Evolutionary conservation across 2,329 filamentous ascomycete species (phyloP).

Genomic region (Lachnellula suecica): DNA sequence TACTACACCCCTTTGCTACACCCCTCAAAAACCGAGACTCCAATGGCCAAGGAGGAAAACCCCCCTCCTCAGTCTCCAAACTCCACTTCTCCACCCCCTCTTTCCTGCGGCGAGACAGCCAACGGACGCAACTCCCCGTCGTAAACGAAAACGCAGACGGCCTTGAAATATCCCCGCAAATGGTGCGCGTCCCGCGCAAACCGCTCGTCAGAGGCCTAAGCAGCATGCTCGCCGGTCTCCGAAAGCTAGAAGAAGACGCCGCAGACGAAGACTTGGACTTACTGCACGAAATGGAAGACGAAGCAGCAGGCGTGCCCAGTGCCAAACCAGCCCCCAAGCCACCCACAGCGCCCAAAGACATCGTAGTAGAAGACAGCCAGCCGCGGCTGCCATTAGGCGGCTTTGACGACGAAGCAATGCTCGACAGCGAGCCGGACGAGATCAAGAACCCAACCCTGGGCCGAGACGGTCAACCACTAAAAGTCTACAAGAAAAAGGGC

Average conservation of each 20-base stretch:
- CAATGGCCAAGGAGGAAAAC: slow-evolving; percentile 39
- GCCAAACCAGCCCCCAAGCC: slow-evolving; percentile 15
- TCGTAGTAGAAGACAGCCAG: slow-evolving; percentile 44
- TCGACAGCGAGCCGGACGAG: slow-evolving; percentile 55
- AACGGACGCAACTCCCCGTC: slow-evolving; percentile 43
- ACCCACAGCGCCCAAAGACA: slow-evolving; percentile 31
- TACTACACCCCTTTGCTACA: slow-evolving; percentile 65
- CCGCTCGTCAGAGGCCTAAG: slow-evolving; percentile 70
- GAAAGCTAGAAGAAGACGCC: slow-evolving; percentile 67
- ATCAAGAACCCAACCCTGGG: slow-evolving; percentile 45
- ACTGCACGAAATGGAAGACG: slow-evolving; percentile 67
- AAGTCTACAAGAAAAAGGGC: slow-evolving; percentile 78
- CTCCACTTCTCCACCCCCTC: slow-evolving; percentile 67
- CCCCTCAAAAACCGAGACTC: slow-evolving; percentile 53
- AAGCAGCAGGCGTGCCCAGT: slow-evolving; percentile 26
- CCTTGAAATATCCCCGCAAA: slow-evolving; percentile 44
- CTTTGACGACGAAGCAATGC: slow-evolving; percentile 61
- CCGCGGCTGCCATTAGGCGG: slow-evolving; percentile 50
- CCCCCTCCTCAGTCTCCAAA: slow-evolving; percentile 52
- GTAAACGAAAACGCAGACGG: slow-evolving; percentile 57
- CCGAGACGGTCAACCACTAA: slow-evolving; percentile 58
- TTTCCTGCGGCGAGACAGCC: slow-evolving; percentile 58
- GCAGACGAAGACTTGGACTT: slow-evolving; percentile 74
- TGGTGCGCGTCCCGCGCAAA: slow-evolving; percentile 53
- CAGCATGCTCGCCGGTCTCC: slow-evolving; percentile 69